Evolutionary conservation across 495 filamentous ascomycete genomes (phyloP).

Genomic region (Usnea hakonensis): DNA sequence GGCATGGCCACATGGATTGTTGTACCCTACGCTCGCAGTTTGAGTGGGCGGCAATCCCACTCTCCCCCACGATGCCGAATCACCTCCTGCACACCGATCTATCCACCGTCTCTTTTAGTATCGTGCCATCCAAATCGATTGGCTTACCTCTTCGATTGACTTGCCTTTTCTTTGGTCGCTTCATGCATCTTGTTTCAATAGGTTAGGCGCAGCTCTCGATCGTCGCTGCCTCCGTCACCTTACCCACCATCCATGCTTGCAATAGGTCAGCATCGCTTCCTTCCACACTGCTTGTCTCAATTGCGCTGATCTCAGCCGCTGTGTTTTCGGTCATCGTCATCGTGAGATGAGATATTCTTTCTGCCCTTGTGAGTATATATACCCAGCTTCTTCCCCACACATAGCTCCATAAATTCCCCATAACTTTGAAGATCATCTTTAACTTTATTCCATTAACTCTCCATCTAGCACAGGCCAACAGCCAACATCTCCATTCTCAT

Average conservation of each 20-base stretch:
- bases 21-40: neutral
- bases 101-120: neutral
- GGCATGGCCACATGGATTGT: neutral
- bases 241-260: neutral
- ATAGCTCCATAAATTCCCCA: neutral
- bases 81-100: neutral
- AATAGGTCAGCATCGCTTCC: neutral
- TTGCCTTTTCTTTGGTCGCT: constrained; percentile 9
- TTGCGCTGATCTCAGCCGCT: neutral
- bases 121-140: neutral
- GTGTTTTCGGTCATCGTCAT: neutral
- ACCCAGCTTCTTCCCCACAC: neutral
- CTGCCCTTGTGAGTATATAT: constrained; percentile 1
- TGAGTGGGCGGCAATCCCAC: constrained; percentile 1
- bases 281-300: neutral
- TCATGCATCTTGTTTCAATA: constrained; percentile 8
- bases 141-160: neutral
- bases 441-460: neutral
- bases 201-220: constrained; percentile 3
- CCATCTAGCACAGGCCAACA: neutral
- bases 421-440: neutral
- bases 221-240: neutral
- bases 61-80: neutral
- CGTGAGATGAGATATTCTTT: neutral
- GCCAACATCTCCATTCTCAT: neutral